phyloP scores from a whole-genome alignment of 805 yeast species.

The Yamadazyma paraphyllophila region DNA sequence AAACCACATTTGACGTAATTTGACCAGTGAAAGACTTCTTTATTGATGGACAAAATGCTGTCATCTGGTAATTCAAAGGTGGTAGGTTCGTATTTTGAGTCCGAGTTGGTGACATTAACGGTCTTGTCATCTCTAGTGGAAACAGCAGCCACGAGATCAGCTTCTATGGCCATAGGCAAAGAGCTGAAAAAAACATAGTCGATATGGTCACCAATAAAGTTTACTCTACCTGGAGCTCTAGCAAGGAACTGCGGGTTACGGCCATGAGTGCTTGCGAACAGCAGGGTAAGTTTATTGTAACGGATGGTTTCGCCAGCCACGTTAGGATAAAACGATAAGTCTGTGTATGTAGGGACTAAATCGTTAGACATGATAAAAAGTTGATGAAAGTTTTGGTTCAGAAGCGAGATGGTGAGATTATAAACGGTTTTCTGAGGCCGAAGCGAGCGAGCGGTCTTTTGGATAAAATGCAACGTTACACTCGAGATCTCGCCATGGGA shows the following conservation, averaged over 20 bases:
- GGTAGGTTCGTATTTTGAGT: conserved; percentile 33
- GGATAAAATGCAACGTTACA: conserved; percentile 18
- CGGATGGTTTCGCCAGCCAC: conserved; percentile 24
- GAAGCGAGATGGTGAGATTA: not conserved
- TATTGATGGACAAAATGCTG: conserved; percentile 45
- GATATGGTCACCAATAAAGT: conserved; percentile 72
- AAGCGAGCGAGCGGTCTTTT: not conserved
- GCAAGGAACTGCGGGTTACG: conserved; percentile 46
- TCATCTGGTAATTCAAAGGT: conserved; percentile 44
- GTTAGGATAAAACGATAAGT: conserved; percentile 35
- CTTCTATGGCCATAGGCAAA: conserved; percentile 70
- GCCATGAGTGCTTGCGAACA: conserved; percentile 23
- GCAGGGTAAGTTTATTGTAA: conserved; percentile 21
- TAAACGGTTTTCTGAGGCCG: conserved; percentile 3
- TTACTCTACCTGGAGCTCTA: conserved; percentile 75
- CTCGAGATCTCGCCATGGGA: not conserved
- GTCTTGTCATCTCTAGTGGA: conserved; percentile 7
- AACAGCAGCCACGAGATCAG: conserved; percentile 59
- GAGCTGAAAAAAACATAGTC: conserved; percentile 68
- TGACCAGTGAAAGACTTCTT: conserved; percentile 55
- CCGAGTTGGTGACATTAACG: conserved; percentile 30
- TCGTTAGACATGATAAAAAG: not conserved
- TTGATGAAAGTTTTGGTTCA: not conserved
- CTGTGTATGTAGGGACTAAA: conserved; percentile 33
- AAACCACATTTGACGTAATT: conserved; percentile 67